A percentile compares a stretch with the other conserved stretches of the same genome.
Conservation (phyloP, 2,329 filamentous ascomycete genomes). For the Hypoxylon sp. region DNA sequence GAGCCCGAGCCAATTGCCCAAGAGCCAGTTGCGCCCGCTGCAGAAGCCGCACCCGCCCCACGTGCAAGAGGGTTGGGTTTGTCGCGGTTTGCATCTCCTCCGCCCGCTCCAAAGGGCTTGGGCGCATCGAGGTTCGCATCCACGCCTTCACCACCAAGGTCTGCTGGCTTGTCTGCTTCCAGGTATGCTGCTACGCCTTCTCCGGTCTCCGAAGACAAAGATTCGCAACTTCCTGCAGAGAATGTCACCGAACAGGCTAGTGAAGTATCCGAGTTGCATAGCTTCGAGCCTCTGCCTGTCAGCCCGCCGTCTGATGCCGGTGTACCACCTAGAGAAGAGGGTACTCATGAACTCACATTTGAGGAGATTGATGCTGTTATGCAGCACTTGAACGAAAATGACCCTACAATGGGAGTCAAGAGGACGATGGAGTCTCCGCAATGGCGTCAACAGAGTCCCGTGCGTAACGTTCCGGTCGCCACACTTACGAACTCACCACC, state of each 20-base stretch:
- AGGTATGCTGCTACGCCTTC: constrained; percentile 62
- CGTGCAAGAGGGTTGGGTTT: constrained; percentile 49
- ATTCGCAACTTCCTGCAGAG: constrained; percentile 20
- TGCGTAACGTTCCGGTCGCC: constrained; percentile 57
- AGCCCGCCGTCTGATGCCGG: constrained; percentile 52
- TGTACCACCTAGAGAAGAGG: constrained; percentile 44
- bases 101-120: constrained; percentile 58
- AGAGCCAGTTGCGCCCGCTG: constrained; percentile 40
- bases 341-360: constrained; percentile 68
- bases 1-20: constrained; percentile 37
- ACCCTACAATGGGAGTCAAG: constrained; percentile 82
- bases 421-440: constrained; percentile 65
- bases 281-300: constrained; percentile 54
- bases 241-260: constrained; percentile 24
- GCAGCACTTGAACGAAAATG: constrained; percentile 82
- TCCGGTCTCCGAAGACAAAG: constrained; percentile 50
- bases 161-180: constrained; percentile 61
- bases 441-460: constrained; percentile 63
- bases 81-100: constrained; percentile 56
- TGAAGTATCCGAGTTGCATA: constrained; percentile 52
- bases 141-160: constrained; percentile 60
- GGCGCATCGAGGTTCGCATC: constrained; percentile 64
- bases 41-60: constrained; percentile 38
- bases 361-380: constrained; percentile 95
- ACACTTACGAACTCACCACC: constrained; percentile 64